Base-by-base conservation (phyloP, 2,329 filamentous ascomycete genomes). In the Paecilomyces dactylethromorphus region DNA sequence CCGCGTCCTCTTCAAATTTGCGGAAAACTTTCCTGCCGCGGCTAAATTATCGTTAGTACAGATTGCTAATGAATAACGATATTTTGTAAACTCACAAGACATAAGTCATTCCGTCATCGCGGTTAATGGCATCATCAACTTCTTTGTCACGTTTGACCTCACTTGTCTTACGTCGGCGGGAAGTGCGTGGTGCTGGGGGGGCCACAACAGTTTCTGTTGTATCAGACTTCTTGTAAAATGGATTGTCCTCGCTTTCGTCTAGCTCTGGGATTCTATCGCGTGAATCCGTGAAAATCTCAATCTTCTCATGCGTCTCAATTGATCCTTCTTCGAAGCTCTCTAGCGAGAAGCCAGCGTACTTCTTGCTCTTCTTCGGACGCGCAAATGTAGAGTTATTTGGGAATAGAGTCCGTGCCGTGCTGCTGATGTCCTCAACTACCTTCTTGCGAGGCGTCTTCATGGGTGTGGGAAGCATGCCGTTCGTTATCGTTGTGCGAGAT, bases 271-370 rank as follows among this genome's bases (percentile, higher is more conserved):
- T 74, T 53, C 83, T 81, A 66, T 87, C 84, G 63, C 84, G 81
- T 26, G 82, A 82, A 65, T 88, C 85, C n/a, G 84, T 86, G 72
- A 80, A 87, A 61, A 87, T 84, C 55, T 81, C 71, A 53, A 86
- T 82, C 57, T 77, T 71, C 3, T 72, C 69, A 49, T 76, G 72
- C 22, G 62, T 66, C 21, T 63, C 63, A 21, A 62, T 60, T 13
- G 68, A 58, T 31, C 74, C 68, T 13, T 74, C 69, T 29, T 68
- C 67, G 53, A 78, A 78, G 59, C 75, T 77, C 58, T 78, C 77
- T 24, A 80, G 66, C 1, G 77, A 78, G 61, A 77, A 80, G 22
- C 72, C 75, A 55, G 71, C 73, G 60, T 76, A 72, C 65, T 78
- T 78, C 63, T 74, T 78, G 56, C 68, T 73, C 66, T 79, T 81